phyloP scores from a whole-genome alignment of 2,329 filamentous ascomycete species.

The Aspergillus novoparasiticus region DNA sequence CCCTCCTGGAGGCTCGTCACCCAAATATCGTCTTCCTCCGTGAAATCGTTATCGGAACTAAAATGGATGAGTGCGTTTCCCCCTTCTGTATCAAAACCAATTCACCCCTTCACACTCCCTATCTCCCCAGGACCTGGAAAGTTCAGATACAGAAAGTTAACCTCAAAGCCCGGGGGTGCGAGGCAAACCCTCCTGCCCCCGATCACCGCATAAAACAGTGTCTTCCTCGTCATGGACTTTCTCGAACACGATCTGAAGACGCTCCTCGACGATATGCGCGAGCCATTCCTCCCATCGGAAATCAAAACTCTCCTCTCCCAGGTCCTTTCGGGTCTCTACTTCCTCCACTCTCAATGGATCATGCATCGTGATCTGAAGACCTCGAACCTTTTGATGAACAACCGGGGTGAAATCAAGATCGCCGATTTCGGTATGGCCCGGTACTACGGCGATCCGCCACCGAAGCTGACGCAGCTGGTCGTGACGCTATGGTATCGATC shows the following conservation, averaged over 20 bases:
- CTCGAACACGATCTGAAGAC: slow-evolving; percentile 95
- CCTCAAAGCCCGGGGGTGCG: slow-evolving; percentile 19
- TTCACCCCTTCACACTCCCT: background rate
- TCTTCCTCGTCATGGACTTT: slow-evolving; percentile 96
- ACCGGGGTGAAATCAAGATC: slow-evolving; percentile 90
- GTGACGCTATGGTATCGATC: slow-evolving; percentile 97
- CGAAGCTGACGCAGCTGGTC: slow-evolving; percentile 84
- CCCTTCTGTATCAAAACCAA: slow-evolving; percentile 4
- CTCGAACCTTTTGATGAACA: slow-evolving; percentile 91
- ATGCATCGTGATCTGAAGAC: slow-evolving; percentile 93
- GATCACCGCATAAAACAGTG: slow-evolving; percentile 52
- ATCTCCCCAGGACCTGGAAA: slow-evolving; percentile 35
- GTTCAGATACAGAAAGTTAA: slow-evolving; percentile 40
- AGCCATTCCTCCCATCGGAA: slow-evolving; percentile 90
- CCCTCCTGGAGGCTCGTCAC: slow-evolving; percentile 77
- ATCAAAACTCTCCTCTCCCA: slow-evolving; percentile 88
- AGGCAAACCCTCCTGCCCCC: slow-evolving; percentile 14
- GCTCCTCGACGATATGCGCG: slow-evolving; percentile 88
- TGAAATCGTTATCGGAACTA: slow-evolving; percentile 80
- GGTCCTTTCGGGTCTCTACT: slow-evolving; percentile 75
- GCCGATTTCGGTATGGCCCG: slow-evolving; percentile 98
- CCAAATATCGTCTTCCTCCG: slow-evolving; percentile 78
- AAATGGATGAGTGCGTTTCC: slow-evolving; percentile 56
- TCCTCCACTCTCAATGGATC: slow-evolving; percentile 88
- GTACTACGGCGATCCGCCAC: slow-evolving; percentile 76